Evolutionary conservation across 139 green algal genomes (phyloP), one percentile per base, ranked within the genome.

Genomic region (Auxenochlorella pyrenoidosa): DNA sequence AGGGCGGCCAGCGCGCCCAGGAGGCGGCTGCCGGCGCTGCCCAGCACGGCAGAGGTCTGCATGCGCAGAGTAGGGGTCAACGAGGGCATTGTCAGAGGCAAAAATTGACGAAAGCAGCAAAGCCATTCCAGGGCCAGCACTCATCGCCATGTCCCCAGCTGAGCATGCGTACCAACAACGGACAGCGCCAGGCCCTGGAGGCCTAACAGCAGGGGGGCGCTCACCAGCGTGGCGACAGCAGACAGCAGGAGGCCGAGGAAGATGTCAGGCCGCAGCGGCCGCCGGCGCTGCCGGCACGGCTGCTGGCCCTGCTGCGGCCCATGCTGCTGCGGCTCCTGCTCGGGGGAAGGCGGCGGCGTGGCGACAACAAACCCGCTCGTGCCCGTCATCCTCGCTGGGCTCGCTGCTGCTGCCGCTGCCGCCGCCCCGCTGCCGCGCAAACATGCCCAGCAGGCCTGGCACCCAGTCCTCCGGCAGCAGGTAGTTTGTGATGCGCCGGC

Each of bases 401-500:
- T 34, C n/a, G 77, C 19, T 34, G n/a, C 40, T 72, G 36, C 26
- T 18, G 43, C 43, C 34, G 66, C 43, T 10, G 32, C 13, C 47
- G 66, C 65, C n/a, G 65, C 43, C 59, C 38, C 19, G 30, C 58
- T 75, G 59, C 38, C 40, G 47, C 28, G 26, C 58, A 43, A 75
- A 65, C 54, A 44, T 24, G 34, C 47, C 59, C 58, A 88, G 26
- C 40, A 86, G 72, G 40, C 73, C 72, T 6, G 84, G 72, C 59
- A 83, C 72, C 28, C 58, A 88, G 43, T 90, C 86, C n/a, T 90
- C 94, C 51, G 94, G 94, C 36, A 97, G 83, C 34, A 92, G 87
- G 75, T 94, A 96, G 76, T 92, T 95, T 30, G 75, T 76, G 88
- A 97, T 93, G 81, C 92, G 88, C 5, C 5, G 8, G 0, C 79